Evolutionary conservation across 2,329 filamentous ascomycete genomes (phyloP), one percentile per base, ranked within the genome.

Genomic region (Lachnellula cervina): DNA sequence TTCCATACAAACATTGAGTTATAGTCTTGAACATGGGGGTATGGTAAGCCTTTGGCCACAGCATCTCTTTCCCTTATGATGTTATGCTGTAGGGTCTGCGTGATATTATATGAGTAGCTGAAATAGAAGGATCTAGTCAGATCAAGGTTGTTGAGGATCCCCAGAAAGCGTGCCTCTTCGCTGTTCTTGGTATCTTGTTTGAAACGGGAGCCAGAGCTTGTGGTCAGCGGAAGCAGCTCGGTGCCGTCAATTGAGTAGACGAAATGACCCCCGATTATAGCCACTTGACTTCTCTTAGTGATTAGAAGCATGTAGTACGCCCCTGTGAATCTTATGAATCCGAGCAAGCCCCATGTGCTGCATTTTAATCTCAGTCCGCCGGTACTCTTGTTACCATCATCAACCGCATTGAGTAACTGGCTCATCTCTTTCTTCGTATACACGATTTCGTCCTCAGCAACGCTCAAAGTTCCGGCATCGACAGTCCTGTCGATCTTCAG

Each of bases 1-100:
- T 99, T 99, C 94, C 94, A 99, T 2, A 97, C 88, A 69, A 99
- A 99, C 94, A 99, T 99, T 40, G 88, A 83, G 66, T 97, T 96
- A 69, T 88, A 88, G 63, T 91, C 83, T 34, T 82, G 80, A 28
- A 80, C 76, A 42, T 78, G 76, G 6, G 80, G 77, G 28, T 82
- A 80, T 2, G 81, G 75, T 13, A 79, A 73, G 1, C 88, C 89
- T 58, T 84, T 77, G 32, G 83, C 80, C 49, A 96, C 73, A 2
- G 86, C 84, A 49, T 82, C 78, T 40, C 94, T 82, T 71, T 97
- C 91, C 34, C 84, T 81, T 19, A 86, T 86, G 58, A 99, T 91
- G 66, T 99, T 99, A 67, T 93, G 85, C 70, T 99, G 94, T 47
- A 99, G 76, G 1, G 91, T 96, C 52, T 86, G 83, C 0, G 94